A percentile compares a stretch with the other conserved stretches of the same genome.
Conservation (phyloP, 2,329 filamentous ascomycete genomes). For the Aspergillus hiratsukae region DNA sequence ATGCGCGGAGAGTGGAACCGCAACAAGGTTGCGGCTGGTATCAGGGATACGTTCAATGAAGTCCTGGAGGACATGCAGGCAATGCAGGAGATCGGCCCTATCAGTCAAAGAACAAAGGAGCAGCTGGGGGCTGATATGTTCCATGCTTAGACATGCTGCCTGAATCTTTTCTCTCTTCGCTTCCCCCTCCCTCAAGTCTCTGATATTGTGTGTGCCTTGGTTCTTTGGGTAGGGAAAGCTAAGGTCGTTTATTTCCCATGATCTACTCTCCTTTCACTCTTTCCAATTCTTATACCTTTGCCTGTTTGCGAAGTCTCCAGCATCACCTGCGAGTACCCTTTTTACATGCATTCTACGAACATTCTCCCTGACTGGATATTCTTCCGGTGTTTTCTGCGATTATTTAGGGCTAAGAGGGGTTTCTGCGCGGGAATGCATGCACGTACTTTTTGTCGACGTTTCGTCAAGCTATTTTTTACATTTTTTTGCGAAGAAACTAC, state of each 20-base stretch:
- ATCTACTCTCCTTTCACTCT: slow-evolving; percentile 3
- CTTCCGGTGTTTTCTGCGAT: background rate
- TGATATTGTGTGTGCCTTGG: background rate
- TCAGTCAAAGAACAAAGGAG: slow-evolving; percentile 32
- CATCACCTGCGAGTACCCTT: slow-evolving; percentile 6
- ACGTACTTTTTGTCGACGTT: background rate
- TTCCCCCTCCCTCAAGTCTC: slow-evolving; percentile 1
- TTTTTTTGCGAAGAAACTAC: background rate
- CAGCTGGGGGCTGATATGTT: slow-evolving; percentile 18
- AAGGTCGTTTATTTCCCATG: background rate
- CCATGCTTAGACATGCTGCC: slow-evolving; percentile 6
- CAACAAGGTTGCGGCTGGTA: slow-evolving; percentile 60
- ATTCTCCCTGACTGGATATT: background rate
- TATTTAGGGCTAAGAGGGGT: background rate
- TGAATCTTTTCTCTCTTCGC: slow-evolving; percentile 1
- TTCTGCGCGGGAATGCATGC: background rate
- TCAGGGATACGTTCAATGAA: slow-evolving; percentile 70
- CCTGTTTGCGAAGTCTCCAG: slow-evolving; percentile 12
- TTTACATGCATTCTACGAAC: background rate
- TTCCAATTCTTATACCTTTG: slow-evolving; percentile 2
- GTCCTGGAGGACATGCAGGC: slow-evolving; percentile 55
- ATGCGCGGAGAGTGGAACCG: slow-evolving; percentile 78
- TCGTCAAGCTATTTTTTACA: background rate
- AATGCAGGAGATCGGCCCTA: slow-evolving; percentile 42
- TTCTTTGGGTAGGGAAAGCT: background rate